A percentile compares a stretch with the other conserved stretches of the same genome.
Evolutionary conservation across 1,139 yeast species (phyloP).

Genomic region (Candida dubliniensis): DNA sequence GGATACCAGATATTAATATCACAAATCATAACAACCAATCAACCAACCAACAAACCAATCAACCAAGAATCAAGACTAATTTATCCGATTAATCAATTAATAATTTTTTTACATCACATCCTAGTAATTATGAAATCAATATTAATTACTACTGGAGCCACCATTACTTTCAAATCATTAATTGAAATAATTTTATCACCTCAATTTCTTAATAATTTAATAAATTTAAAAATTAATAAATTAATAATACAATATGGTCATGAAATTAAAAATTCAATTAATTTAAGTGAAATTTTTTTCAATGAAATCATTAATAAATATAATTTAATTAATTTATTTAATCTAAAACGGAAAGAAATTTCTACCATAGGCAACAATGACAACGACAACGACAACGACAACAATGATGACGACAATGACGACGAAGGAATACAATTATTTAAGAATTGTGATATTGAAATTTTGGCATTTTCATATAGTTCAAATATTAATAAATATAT

Average conservation of each 20-base stretch:
- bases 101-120: no score
- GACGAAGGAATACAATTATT: conserved; percentile 3
- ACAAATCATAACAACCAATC: no score
- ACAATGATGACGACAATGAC: not conserved
- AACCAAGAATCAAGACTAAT: no score
- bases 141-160: conserved; percentile 69
- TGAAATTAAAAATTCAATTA: conserved; percentile 29
- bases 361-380: no score
- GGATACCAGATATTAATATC: no score
- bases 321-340: conserved; percentile 13
- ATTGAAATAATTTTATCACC: conserved; percentile 39
- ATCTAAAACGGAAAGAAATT: conserved; percentile 9
- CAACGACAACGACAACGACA: not conserved
- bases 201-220: conserved; percentile 36
- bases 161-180: conserved; percentile 69
- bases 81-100: no score
- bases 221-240: conserved; percentile 32
- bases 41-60: no score
- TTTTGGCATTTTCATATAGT: conserved; percentile 50
- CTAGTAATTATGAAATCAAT: conserved; percentile 12
- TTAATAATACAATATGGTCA: conserved; percentile 73
- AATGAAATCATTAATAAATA: conserved; percentile 16
- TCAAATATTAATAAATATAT: conserved; percentile 41
- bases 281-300: conserved; percentile 28
- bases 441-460: conserved; percentile 16